phyloP scores from a whole-genome alignment of 306 rosid genomes.

The Begonia loranthoides region DNA sequence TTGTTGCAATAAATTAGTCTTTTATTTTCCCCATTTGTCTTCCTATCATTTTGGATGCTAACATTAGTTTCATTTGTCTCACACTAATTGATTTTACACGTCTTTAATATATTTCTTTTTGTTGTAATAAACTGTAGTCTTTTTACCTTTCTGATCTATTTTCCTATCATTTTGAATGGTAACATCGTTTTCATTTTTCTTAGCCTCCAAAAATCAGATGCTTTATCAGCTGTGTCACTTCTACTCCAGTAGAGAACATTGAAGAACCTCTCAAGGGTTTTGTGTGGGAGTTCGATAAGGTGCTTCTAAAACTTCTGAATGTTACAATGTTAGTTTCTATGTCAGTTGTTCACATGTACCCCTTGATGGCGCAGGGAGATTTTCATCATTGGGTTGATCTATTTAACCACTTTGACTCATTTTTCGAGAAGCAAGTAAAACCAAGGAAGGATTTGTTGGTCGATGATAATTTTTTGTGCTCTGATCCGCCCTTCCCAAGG shows the following conservation, averaged over 20 bases:
- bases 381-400: constrained; percentile 99
- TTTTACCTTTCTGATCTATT: not conserved
- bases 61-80: not conserved
- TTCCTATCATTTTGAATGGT: constrained; percentile 2
- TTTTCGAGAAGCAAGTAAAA: constrained; percentile 85
- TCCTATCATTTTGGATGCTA: not conserved
- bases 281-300: constrained; percentile 95
- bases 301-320: constrained; percentile 20
- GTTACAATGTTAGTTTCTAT: constrained; percentile 11
- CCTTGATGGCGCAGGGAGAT: constrained; percentile 69
- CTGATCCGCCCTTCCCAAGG: constrained; percentile 83
- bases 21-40: not conserved
- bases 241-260: constrained; percentile 77
- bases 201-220: constrained; percentile 91
- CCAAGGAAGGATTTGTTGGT: constrained; percentile 86
- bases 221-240: constrained; percentile 62
- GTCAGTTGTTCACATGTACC: constrained; percentile 19
- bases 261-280: constrained; percentile 77
- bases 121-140: not conserved
- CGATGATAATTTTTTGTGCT: constrained; percentile 59
- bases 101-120: not conserved
- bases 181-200: constrained; percentile 15
- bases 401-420: constrained; percentile 91
- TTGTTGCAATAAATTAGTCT: not conserved
- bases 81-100: not conserved